Conservation (phyloP, 1,284 basidiomycete genomes). For the Apiotrichum porosum region DNA sequence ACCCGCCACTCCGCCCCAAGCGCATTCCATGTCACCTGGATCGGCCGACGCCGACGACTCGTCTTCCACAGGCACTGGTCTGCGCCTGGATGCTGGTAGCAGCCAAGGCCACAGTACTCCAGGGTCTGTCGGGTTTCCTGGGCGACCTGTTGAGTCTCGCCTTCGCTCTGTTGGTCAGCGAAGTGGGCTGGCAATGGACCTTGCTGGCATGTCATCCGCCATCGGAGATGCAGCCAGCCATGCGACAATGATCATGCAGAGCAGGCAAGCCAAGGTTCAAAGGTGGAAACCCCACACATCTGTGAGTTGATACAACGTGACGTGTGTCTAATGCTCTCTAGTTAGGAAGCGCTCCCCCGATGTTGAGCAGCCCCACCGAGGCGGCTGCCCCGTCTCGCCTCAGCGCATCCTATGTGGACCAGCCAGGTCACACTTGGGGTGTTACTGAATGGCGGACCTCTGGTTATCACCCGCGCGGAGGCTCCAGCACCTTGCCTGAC, state of each 20-base stretch:
- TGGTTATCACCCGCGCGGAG: neutral
- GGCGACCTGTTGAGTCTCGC: neutral
- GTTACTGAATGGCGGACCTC: neutral
- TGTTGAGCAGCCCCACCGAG: neutral
- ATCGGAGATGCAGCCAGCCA: conserved; percentile 52
- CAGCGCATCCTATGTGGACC: conserved; percentile 13
- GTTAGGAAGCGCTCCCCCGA: neutral
- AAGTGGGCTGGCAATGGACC: conserved; percentile 31
- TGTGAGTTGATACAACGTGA: conserved; percentile 12
- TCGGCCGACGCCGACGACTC: conserved; percentile 3
- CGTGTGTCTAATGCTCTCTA: neutral
- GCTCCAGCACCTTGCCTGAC: neutral
- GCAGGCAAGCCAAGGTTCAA: conserved; percentile 54
- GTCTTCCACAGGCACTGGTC: neutral
- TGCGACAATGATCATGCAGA: conserved; percentile 55
- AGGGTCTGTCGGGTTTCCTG: neutral
- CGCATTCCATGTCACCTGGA: neutral
- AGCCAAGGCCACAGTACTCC: neutral
- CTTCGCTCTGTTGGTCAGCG: conserved; percentile 16
- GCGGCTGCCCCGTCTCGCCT: neutral
- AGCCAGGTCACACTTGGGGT: neutral
- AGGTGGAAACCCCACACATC: conserved; percentile 49
- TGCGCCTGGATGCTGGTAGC: too few species aligned
- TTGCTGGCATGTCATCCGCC: conserved; percentile 28
- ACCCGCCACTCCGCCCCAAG: neutral